These are phyloP conservation scores for Fusarium denticulatum DNA, from an alignment of 2,329 filamentous ascomycete species.

Conservation along the genomic window DNA sequence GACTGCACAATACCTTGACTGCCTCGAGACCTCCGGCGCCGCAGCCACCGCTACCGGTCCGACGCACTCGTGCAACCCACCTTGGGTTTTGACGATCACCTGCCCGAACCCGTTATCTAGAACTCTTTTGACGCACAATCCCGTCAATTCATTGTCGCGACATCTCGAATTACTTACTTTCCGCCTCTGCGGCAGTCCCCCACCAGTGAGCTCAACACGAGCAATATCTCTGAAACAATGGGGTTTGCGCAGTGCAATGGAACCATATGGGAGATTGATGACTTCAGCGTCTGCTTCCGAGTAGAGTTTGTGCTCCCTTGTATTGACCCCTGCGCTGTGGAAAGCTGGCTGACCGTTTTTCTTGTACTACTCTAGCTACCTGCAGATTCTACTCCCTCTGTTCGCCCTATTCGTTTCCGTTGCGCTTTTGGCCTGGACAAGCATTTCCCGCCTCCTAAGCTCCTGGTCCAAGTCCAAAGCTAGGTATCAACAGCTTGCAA, in stretches of 20 bases:
- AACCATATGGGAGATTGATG: conserved; percentile 71
- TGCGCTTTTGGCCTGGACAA: conserved; percentile 69
- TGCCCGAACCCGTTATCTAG: conserved; percentile 2
- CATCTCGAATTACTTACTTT: conserved; percentile 7
- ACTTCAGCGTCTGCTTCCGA: conserved; percentile 71
- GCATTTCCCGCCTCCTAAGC: conserved; percentile 61
- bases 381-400: conserved; percentile 80
- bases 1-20: not conserved
- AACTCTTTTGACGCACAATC: conserved; percentile 1
- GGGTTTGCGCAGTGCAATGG: conserved; percentile 64
- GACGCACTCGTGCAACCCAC: conserved; percentile 29
- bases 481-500: conserved; percentile 65
- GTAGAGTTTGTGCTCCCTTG: conserved; percentile 67
- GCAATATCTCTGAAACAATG: conserved; percentile 47
- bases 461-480: conserved; percentile 59
- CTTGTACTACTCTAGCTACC: conserved; percentile 44
- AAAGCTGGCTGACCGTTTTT: conserved; percentile 26
- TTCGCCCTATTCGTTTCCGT: conserved; percentile 76
- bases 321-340: not conserved
- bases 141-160: conserved; percentile 10
- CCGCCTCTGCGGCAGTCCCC: conserved; percentile 18
- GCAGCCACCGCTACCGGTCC: conserved; percentile 31
- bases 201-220: conserved; percentile 30
- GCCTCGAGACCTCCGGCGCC: conserved; percentile 20
- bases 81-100: conserved; percentile 16